Evolutionary conservation across 169 alveolate species (phyloP).

Genomic region (Plasmodium sp.): DNA sequence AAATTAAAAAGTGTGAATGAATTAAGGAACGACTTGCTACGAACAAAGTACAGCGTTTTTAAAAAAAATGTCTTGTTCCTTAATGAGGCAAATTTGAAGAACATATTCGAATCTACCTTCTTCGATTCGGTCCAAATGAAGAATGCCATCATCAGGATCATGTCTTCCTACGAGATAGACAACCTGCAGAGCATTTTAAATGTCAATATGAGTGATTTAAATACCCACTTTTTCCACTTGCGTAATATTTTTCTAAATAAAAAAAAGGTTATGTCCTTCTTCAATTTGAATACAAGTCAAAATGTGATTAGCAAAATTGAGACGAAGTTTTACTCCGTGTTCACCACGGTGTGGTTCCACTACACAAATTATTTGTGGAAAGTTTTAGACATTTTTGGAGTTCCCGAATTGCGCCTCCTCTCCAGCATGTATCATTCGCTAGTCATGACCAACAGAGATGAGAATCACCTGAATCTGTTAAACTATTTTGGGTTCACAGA

Average conservation of each 20-base stretch:
- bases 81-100: constrained; percentile 37
- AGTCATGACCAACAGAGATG: constrained; percentile 24
- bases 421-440: constrained; percentile 35
- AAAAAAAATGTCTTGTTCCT: constrained; percentile 37
- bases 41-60: constrained; percentile 27
- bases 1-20: constrained; percentile 63
- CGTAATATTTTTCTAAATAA: constrained; percentile 26
- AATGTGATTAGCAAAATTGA: constrained; percentile 35
- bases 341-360: constrained; percentile 65
- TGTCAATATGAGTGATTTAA: constrained; percentile 51
- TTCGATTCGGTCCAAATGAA: constrained; percentile 67
- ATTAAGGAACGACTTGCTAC: constrained; percentile 34
- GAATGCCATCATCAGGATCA: constrained; percentile 45
- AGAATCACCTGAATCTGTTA: constrained; percentile 29
- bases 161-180: constrained; percentile 65
- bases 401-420: constrained; percentile 13
- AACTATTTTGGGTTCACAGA: constrained; percentile 65
- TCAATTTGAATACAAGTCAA: constrained; percentile 55
- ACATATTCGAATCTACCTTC: constrained; percentile 63
- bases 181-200: constrained; percentile 14
- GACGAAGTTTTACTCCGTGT: constrained; percentile 44
- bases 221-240: constrained; percentile 21
- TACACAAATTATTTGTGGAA: constrained; percentile 68
- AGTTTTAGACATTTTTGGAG: constrained; percentile 43
- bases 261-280: constrained; percentile 31